Percentiles rank a stretch among this genome's conserved stretches.
phyloP scores from a whole-genome alignment of 148 eudicot genomes.

The Nepenthes gracilis region DNA sequence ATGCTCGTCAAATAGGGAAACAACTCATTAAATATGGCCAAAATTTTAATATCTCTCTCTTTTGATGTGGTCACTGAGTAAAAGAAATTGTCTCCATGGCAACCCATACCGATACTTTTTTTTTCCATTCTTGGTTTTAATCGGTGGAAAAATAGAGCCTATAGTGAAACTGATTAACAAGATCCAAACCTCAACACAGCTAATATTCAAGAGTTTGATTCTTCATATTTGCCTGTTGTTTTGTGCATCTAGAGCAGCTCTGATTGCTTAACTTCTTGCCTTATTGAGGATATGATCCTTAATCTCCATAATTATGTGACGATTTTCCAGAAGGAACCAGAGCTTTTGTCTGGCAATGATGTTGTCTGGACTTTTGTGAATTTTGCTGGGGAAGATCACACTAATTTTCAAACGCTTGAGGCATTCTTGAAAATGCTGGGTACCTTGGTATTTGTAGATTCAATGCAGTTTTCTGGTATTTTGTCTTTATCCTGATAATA shows the following conservation, averaged over 20 bases:
- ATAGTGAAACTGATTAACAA: too few relatives aligned
- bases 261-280: neutral
- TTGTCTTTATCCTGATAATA: neutral
- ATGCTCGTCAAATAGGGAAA: too few relatives aligned
- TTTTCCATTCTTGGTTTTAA: too few relatives aligned
- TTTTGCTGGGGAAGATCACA: slow-evolving; percentile 95
- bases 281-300: neutral
- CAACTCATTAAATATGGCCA: too few relatives aligned
- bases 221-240: neutral
- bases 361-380: slow-evolving; percentile 91
- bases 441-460: slow-evolving; percentile 56
- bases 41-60: too few relatives aligned
- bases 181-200: too few relatives aligned
- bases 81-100: too few relatives aligned
- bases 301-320: neutral
- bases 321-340: slow-evolving; percentile 74
- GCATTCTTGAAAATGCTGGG: slow-evolving; percentile 90
- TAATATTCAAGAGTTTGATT: too few relatives aligned
- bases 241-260: neutral
- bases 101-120: too few relatives aligned
- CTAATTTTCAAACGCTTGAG: slow-evolving; percentile 79
- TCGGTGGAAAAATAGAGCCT: too few relatives aligned
- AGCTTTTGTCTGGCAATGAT: slow-evolving; percentile 88
- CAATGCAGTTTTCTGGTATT: neutral
- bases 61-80: too few relatives aligned